Conservation (phyloP, 1,139 yeast species). For the Pichia sp. region DNA sequence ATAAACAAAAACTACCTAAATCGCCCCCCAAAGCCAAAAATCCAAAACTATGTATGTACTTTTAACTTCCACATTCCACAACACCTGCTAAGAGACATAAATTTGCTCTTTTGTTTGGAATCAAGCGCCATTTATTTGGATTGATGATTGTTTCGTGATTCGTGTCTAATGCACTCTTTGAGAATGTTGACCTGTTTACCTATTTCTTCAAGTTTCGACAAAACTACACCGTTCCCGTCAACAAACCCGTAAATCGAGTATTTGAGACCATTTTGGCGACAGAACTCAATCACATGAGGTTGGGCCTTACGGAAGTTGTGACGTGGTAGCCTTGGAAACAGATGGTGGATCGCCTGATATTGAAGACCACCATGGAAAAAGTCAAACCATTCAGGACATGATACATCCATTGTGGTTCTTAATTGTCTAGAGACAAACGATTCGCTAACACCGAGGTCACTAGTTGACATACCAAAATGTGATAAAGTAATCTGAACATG, state of each 20-base stretch:
- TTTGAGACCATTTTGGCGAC: constrained; percentile 68
- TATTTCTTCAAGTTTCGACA: constrained; percentile 61
- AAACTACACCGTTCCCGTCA: constrained; percentile 65
- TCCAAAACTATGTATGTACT: too few species aligned
- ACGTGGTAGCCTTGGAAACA: constrained; percentile 83
- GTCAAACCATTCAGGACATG: constrained; percentile 89
- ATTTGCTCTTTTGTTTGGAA: too few species aligned
- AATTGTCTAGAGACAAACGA: constrained; percentile 76
- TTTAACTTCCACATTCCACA: not conserved
- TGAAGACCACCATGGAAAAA: constrained; percentile 89
- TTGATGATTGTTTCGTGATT: not conserved
- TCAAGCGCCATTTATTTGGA: too few species aligned
- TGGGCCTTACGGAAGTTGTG: constrained; percentile 78
- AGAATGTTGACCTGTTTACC: constrained; percentile 72
- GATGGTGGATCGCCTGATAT: constrained; percentile 85
- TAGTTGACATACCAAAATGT: constrained; percentile 90
- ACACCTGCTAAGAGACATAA: not conserved
- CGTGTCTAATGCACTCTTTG: constrained; percentile 46
- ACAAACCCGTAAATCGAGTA: constrained; percentile 83
- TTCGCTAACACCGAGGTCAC: constrained; percentile 76
- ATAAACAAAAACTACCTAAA: too few species aligned
- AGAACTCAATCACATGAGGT: constrained; percentile 61
- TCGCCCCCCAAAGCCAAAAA: too few species aligned
- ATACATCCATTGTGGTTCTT: constrained; percentile 92
- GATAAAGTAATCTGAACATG: constrained; percentile 88